Evolutionary conservation across 2,329 filamentous ascomycete species (phyloP).

Genomic region (Zasmidium cellare): DNA sequence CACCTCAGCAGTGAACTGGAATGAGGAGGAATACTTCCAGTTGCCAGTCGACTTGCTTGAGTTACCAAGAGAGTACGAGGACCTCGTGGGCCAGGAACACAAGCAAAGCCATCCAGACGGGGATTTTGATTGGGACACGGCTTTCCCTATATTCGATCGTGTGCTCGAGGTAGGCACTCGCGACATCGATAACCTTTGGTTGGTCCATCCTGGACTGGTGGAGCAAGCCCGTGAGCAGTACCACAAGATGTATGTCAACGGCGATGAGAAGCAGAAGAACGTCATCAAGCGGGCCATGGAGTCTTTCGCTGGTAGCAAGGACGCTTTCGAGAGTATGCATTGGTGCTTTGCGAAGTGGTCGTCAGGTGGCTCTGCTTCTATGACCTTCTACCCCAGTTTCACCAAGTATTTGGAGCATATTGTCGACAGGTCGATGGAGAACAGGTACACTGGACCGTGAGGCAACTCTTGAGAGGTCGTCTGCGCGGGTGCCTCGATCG

Average conservation of each 20-base stretch:
- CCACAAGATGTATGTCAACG: constrained; percentile 12
- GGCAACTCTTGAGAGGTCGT: not conserved
- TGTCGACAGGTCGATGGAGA: not conserved
- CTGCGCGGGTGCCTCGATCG: no score
- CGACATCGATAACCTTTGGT: constrained; percentile 16
- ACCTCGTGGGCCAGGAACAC: not conserved
- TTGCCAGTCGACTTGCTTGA: constrained; percentile 9
- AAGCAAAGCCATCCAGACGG: not conserved
- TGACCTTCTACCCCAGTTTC: constrained; percentile 12
- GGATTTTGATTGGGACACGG: constrained; percentile 1
- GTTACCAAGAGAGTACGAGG: constrained; percentile 6
- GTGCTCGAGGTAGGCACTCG: constrained; percentile 12
- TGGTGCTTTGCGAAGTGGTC: constrained; percentile 16
- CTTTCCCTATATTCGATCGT: constrained; percentile 11
- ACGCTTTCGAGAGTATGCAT: constrained; percentile 15
- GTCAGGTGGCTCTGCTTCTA: constrained; percentile 9
- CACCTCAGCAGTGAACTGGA: not conserved
- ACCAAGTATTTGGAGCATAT: constrained; percentile 7
- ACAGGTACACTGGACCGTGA: not conserved
- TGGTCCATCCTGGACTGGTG: constrained; percentile 13
- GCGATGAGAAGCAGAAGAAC: constrained; percentile 12
- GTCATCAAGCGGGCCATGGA: constrained; percentile 14
- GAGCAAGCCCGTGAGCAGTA: constrained; percentile 10
- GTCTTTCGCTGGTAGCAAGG: constrained; percentile 18
- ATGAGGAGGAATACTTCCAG: constrained; percentile 13